Evolutionary conservation across 2,329 filamentous ascomycete genomes (phyloP), one percentile per base, ranked within the genome.

Genomic region (Bipolaris victoriae): DNA sequence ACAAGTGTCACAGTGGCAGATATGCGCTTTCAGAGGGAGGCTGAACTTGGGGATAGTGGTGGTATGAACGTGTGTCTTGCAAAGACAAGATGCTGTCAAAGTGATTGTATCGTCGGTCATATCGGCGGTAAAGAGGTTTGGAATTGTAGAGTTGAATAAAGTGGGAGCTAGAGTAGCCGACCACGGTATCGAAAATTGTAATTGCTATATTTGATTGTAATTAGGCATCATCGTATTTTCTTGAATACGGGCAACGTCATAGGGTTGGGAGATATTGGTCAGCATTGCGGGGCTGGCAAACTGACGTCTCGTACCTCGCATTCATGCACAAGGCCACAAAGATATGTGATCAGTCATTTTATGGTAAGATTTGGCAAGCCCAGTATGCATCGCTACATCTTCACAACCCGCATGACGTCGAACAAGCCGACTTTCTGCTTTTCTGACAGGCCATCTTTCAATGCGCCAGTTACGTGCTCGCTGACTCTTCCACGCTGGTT

Each of bases 1-100:
- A 64, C 83, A 84, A 2, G 81, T 83, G 16, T 69, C 70, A 72
- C 82, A 84, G 70, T 84, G 82, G 63, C 83, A 84, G 53, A 71
- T 73, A 5, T 67, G 66, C 0, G 73, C 79, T 39, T 69, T 55
- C 0, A 85, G 70, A 7, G 82, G 82, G 2, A 83, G 73, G 0
- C 65, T 60, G 1, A 76, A 73, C 15, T 49, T 55, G 1, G 71
- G 52, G 1, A 82, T 52, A 1, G 61, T 22, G 1, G 76, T 52
- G 5, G 65, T 76, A 71, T 82, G 83, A 13, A 55, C 72, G 59
- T 82, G 76, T 0, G 68, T 55, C 52, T 77, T 77, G 75, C 82
- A 84, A 10, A 83, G 76, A 55, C 82, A 84, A 43, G 77, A 75
- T 3, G 76, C 76, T 2, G 67, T 75, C n/a, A 80, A 57, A 3